These are phyloP conservation scores for Metschnikowia kunwiensis DNA, from an alignment of 805 yeast genomes.

Conservation along the genomic window DNA sequence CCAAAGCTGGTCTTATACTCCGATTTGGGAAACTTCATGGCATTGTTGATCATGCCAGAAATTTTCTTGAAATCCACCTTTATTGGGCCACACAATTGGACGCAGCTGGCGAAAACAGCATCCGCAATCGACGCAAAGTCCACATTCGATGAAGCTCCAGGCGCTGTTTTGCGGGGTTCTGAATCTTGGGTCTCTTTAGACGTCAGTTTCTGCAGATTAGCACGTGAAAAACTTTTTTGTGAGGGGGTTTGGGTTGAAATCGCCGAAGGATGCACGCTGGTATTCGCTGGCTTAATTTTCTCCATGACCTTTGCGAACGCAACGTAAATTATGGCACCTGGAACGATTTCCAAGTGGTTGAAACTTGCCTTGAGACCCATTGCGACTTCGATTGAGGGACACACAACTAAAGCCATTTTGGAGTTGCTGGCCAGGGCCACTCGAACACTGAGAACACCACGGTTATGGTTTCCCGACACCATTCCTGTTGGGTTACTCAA, in stretches of 20 bases:
- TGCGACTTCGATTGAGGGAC: constrained; percentile 68
- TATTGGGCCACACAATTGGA: constrained; percentile 8
- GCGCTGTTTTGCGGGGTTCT: neutral
- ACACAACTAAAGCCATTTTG: constrained; percentile 57
- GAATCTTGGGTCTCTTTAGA: neutral
- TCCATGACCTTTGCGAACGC: constrained; percentile 76
- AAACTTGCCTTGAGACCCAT: constrained; percentile 73
- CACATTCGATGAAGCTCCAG: neutral
- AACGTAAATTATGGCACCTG: constrained; percentile 72
- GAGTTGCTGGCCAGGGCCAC: constrained; percentile 20
- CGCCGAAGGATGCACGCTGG: neutral
- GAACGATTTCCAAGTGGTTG: constrained; percentile 78
- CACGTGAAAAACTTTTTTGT: neutral
- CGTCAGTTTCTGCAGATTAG: neutral
- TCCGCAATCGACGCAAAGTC: constrained; percentile 6
- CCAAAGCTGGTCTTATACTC: constrained; percentile 58
- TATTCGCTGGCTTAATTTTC: constrained; percentile 10
- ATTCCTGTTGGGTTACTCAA: constrained; percentile 29
- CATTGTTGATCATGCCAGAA: constrained; percentile 41
- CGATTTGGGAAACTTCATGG: constrained; percentile 38
- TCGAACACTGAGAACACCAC: constrained; percentile 58
- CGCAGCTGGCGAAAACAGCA: constrained; percentile 7
- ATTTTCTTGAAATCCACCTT: constrained; percentile 38
- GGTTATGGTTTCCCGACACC: constrained; percentile 57
- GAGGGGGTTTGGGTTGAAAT: neutral